phyloP scores from a whole-genome alignment of 1,139 yeast genomes.

The Barnettozyma hawaiiensis region DNA sequence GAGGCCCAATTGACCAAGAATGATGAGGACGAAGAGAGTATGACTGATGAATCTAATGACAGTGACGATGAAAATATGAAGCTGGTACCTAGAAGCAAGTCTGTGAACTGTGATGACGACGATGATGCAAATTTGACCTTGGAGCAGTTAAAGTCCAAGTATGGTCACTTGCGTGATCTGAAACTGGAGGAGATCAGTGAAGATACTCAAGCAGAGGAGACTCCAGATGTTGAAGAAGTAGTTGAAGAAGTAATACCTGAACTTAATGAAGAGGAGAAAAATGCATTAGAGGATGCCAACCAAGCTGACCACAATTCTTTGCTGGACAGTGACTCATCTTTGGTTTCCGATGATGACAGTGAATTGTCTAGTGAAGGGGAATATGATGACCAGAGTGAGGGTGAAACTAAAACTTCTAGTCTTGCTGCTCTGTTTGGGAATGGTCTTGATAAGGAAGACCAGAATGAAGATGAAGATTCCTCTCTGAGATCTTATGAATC shows the following conservation, averaged over 20 bases:
- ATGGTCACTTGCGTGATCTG: slow-evolving; percentile 44
- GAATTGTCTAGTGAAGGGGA: slow-evolving; percentile 15
- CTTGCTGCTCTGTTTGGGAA: slow-evolving; percentile 26
- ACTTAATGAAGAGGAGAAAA: slow-evolving; percentile 24
- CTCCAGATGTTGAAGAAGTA: slow-evolving; percentile 15
- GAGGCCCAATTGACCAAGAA: slow-evolving; percentile 68
- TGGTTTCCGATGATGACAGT: slow-evolving; percentile 19
- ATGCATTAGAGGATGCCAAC: slow-evolving; percentile 20
- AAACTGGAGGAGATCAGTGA: slow-evolving; percentile 26
- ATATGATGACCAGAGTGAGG: slow-evolving; percentile 5
- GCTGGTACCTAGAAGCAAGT: not conserved
- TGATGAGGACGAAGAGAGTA: slow-evolving; percentile 20
- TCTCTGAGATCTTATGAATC: slow-evolving; percentile 15
- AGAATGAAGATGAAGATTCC: slow-evolving; percentile 21
- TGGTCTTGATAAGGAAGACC: slow-evolving; percentile 12
- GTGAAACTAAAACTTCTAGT: slow-evolving; percentile 16
- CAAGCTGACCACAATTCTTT: slow-evolving; percentile 20
- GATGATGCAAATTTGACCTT: slow-evolving; percentile 49
- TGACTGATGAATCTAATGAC: slow-evolving; percentile 11
- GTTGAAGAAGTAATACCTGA: slow-evolving; percentile 22
- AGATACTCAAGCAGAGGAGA: slow-evolving; percentile 22
- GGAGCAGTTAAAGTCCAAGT: slow-evolving; percentile 61
- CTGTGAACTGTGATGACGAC: slow-evolving; percentile 20
- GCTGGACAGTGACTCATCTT: slow-evolving; percentile 24
- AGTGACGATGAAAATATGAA: slow-evolving; percentile 26